Percentiles rank a stretch among this genome's conserved stretches.
These are phyloP conservation scores for Aspergillus ustus DNA, from an alignment of 2,329 filamentous ascomycete genomes.

Conservation along the genomic window DNA sequence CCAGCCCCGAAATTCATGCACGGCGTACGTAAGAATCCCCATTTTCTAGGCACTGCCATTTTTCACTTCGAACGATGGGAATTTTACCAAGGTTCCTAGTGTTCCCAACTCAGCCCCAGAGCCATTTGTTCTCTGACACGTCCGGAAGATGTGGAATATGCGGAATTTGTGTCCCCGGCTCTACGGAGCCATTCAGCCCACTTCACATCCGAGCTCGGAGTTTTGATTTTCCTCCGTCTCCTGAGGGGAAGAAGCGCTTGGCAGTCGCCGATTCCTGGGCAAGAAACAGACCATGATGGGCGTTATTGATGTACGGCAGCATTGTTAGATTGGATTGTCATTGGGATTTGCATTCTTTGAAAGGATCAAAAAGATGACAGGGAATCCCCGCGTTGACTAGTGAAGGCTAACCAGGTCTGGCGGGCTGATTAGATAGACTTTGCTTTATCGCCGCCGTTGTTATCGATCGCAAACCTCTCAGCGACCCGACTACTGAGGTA, in stretches of 20 bases:
- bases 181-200: neutral
- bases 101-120: constrained; percentile 2
- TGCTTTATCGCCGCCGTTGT: neutral
- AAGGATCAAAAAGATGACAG: neutral
- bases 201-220: constrained; percentile 4
- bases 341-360: neutral
- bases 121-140: neutral
- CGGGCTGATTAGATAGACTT: neutral
- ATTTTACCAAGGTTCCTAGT: constrained; percentile 4
- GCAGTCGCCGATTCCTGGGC: neutral
- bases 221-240: constrained; percentile 8
- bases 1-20: neutral
- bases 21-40: constrained; percentile 8
- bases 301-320: neutral
- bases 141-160: neutral
- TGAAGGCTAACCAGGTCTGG: neutral
- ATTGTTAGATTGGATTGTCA: neutral
- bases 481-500: neutral
- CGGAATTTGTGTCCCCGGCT: neutral
- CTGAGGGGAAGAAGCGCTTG: neutral
- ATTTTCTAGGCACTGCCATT: constrained; percentile 12
- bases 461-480: neutral
- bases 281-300: neutral
- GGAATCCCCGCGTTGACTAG: neutral
- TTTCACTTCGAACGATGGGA: neutral